These are phyloP conservation scores for Bacidia gigantensis DNA, from an alignment of 495 filamentous ascomycete species.

Conservation along the genomic window DNA sequence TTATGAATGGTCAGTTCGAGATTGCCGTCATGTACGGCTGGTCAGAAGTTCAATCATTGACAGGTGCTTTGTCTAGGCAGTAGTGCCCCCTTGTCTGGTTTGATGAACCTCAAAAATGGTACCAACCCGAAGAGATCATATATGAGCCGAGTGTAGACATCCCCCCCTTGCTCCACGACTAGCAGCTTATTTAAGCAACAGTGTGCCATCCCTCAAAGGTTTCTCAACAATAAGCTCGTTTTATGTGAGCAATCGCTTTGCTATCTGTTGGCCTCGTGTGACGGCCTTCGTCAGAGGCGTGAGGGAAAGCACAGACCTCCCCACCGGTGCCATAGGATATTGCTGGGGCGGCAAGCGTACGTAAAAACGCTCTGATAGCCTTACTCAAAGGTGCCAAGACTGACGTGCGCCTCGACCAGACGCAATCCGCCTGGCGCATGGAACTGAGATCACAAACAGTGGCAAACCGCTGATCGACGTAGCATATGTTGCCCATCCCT, in stretches of 20 bases:
- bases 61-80: no score
- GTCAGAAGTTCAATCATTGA: background rate
- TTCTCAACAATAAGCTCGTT: no score
- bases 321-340: slow-evolving; percentile 39
- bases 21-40: background rate
- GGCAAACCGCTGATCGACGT: slow-evolving; percentile 34
- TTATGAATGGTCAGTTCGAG: slow-evolving; percentile 40
- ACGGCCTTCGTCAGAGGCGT: slow-evolving; percentile 32
- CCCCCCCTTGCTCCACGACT: no score
- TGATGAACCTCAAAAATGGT: no score
- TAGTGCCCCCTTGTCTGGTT: no score
- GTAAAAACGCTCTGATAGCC: no score
- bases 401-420: background rate
- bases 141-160: no score
- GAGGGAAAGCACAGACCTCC: slow-evolving; percentile 21
- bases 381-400: background rate
- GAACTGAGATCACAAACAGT: slow-evolving; percentile 13
- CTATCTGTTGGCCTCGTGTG: slow-evolving; percentile 26
- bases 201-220: no score
- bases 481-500: slow-evolving; percentile 43
- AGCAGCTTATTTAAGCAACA: no score
- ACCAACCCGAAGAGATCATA: no score
- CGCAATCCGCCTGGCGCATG: slow-evolving; percentile 28
- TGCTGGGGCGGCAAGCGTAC: slow-evolving; percentile 46
- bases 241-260: no score